phyloP scores from a whole-genome alignment of 768 basidiomycete genomes.

The Lentinula detonsa region DNA sequence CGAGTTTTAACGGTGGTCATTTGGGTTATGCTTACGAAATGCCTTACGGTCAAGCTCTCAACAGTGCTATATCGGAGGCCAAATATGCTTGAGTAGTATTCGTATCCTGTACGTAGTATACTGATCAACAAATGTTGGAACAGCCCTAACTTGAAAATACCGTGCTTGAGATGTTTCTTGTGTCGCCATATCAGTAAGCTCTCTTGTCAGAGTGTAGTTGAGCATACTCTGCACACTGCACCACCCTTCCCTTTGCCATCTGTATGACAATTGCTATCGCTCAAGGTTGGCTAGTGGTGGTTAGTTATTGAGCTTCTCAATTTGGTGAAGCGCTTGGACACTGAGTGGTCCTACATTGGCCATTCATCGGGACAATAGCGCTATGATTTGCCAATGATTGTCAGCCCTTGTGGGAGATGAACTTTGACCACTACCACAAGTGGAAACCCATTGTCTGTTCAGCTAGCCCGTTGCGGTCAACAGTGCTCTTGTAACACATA shows the following conservation, averaged over 20 bases:
- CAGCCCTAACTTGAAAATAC: neutral
- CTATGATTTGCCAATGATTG: neutral
- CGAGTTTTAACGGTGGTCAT: slow-evolving; percentile 4
- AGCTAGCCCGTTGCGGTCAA: neutral
- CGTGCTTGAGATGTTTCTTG: neutral
- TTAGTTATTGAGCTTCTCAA: too few species aligned
- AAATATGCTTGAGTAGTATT: neutral
- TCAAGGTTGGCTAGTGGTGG: too few species aligned
- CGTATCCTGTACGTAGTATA: neutral
- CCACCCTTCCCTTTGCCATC: too few species aligned
- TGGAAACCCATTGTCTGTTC: neutral
- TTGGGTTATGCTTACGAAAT: slow-evolving; percentile 1
- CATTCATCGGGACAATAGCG: neutral
- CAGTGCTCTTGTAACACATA: neutral
- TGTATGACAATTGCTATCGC: too few species aligned
- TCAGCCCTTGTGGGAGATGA: neutral
- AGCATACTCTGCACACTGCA: too few species aligned
- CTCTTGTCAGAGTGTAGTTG: too few species aligned
- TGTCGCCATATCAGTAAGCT: too few species aligned
- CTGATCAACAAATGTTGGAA: neutral
- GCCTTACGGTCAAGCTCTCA: neutral
- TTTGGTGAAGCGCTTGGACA: too few species aligned
- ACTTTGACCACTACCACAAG: neutral
- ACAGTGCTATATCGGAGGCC: neutral
- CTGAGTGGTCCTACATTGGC: neutral